Evolutionary conservation across 1,284 basidiomycete species (phyloP).

Genomic region (Stygiomarasmius scandens): DNA sequence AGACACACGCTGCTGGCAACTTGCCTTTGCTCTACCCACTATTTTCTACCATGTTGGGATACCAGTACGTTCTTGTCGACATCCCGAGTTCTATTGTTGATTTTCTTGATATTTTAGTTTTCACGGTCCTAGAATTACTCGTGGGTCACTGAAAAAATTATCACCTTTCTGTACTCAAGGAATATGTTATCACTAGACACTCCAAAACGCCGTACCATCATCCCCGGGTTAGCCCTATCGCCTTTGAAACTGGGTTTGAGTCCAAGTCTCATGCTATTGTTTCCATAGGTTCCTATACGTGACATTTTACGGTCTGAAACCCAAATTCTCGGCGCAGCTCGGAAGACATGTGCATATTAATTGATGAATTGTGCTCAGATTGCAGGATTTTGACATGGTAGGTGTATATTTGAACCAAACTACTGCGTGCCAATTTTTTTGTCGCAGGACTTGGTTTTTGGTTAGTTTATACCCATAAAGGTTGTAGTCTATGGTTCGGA

Average conservation of each 20-base stretch:
- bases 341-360: constrained; percentile 35
- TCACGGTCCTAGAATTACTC: constrained; percentile 8
- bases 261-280: background rate
- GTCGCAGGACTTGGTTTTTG: no score
- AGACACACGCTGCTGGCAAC: no score
- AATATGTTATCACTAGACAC: constrained; percentile 19
- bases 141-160: background rate
- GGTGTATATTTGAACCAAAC: no score
- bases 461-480: no score
- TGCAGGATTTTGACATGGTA: no score
- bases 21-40: no score
- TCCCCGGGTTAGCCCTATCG: constrained; percentile 29
- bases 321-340: constrained; percentile 35
- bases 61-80: background rate
- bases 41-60: constrained; percentile 4
- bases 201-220: constrained; percentile 30
- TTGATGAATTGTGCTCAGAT: no score
- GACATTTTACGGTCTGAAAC: constrained; percentile 33
- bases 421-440: no score
- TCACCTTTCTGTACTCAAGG: background rate
- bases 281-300: constrained; percentile 34
- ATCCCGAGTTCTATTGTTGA: background rate
- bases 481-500: no score
- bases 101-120: background rate
- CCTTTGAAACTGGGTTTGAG: background rate